Conservation (phyloP, 2,329 filamentous ascomycete species). For the Cordyceps cicadae region DNA sequence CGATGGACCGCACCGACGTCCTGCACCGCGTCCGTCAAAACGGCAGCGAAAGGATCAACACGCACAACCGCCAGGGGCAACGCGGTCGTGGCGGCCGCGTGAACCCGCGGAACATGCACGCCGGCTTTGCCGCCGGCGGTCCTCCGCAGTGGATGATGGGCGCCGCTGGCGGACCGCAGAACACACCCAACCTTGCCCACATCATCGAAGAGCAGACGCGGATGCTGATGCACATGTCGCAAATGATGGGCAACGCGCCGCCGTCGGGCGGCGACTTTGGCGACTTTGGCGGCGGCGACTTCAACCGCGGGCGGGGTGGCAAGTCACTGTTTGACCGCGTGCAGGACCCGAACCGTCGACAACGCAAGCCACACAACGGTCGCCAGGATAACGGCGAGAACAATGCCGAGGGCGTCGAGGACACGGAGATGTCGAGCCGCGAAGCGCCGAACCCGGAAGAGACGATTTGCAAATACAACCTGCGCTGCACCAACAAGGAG, state of each 20-base stretch:
- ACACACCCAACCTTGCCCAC: slow-evolving; percentile 53
- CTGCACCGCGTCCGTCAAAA: slow-evolving; percentile 72
- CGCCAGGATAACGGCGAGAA: slow-evolving; percentile 25
- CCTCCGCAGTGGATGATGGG: slow-evolving; percentile 39
- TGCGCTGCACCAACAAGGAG: slow-evolving; percentile 77
- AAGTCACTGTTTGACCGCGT: slow-evolving; percentile 70
- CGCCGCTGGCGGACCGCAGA: slow-evolving; percentile 18
- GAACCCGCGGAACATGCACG: slow-evolving; percentile 45
- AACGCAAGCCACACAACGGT: slow-evolving; percentile 37
- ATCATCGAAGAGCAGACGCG: slow-evolving; percentile 83
- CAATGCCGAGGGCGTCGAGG: slow-evolving; percentile 40
- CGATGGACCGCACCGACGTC: slow-evolving; percentile 71
- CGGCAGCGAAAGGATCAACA: slow-evolving; percentile 73
- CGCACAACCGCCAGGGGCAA: slow-evolving; percentile 58
- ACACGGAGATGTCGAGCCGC: slow-evolving; percentile 55
- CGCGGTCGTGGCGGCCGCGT: slow-evolving; percentile 41
- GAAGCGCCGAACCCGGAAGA: slow-evolving; percentile 52
- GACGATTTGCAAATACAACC: slow-evolving; percentile 80
- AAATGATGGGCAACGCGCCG: slow-evolving; percentile 52
- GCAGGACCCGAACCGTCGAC: slow-evolving; percentile 43
- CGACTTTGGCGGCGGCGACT: slow-evolving; percentile 36
- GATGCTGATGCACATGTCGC: slow-evolving; percentile 71
- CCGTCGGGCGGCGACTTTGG: not conserved
- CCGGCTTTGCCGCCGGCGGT: slow-evolving; percentile 34
- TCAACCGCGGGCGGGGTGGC: slow-evolving; percentile 32